A percentile compares a stretch with the other conserved stretches of the same genome.
Conservation (phyloP, 768 basidiomycete species). For the Asterophora lycoperdoides region DNA sequence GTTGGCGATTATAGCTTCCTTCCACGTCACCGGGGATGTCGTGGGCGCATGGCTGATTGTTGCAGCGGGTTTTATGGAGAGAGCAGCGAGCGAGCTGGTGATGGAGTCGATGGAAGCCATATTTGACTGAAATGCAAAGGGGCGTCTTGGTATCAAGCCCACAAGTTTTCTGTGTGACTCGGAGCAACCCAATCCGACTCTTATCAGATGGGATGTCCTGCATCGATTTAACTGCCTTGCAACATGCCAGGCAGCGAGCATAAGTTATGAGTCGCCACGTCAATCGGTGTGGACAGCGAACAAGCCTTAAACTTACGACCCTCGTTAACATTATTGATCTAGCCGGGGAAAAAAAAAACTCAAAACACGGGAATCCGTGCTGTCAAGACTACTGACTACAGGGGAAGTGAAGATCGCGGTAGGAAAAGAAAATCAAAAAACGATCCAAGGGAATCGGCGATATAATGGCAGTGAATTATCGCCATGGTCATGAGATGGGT, state of each 20-base stretch:
- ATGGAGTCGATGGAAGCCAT: conserved; percentile 36
- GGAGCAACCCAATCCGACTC: conserved; percentile 34
- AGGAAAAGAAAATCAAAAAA: background rate
- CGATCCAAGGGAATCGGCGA: background rate
- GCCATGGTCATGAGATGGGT: background rate
- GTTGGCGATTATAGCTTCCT: conserved; percentile 56
- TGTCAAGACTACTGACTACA: background rate
- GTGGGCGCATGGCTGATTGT: conserved; percentile 56
- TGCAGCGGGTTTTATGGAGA: conserved; percentile 53
- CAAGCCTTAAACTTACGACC: conserved; percentile 13
- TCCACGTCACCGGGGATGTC: conserved; percentile 73
- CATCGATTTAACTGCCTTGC: conserved; percentile 29
- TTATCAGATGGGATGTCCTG: conserved; percentile 28
- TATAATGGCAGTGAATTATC: background rate
- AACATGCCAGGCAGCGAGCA: conserved; percentile 30
- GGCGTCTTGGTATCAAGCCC: conserved; percentile 16
- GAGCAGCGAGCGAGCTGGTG: conserved; percentile 40
- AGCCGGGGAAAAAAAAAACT: conserved; percentile 11
- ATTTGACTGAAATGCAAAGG: conserved; percentile 12
- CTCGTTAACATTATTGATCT: conserved; percentile 18
- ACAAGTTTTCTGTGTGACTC: conserved; percentile 31
- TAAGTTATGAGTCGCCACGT: conserved; percentile 17
- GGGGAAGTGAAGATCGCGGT: background rate
- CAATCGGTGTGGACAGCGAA: conserved; percentile 15
- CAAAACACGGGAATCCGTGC: background rate